Evolutionary conservation across 345 rosid species (phyloP).

Genomic region (Camelina laxa): DNA sequence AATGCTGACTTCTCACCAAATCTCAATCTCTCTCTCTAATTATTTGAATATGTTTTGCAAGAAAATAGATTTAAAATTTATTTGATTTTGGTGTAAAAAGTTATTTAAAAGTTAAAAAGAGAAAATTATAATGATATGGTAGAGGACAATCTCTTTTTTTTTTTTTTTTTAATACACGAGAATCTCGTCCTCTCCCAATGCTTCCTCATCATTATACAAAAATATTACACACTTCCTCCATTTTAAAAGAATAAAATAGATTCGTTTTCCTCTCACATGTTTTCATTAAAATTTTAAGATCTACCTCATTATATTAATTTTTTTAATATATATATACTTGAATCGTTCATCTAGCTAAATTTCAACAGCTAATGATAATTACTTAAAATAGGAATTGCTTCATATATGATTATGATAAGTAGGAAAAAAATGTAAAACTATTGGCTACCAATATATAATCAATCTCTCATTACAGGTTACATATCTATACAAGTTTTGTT

Average conservation of each 20-base stretch:
- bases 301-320: too few species aligned
- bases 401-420: too few species aligned
- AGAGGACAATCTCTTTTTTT: constrained; percentile 27
- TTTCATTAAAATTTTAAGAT: background rate
- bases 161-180: constrained; percentile 29
- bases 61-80: background rate
- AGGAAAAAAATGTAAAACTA: too few species aligned
- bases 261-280: constrained; percentile 28
- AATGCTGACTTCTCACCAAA: constrained; percentile 49
- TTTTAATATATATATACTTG: too few species aligned
- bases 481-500: too few species aligned
- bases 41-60: constrained; percentile 23
- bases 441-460: too few species aligned
- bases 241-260: constrained; percentile 15
- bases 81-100: constrained; percentile 22
- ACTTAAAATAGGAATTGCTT: too few species aligned
- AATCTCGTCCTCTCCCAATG: constrained; percentile 47
- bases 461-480: too few species aligned
- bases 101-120: constrained; percentile 18
- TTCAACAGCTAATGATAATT: too few species aligned
- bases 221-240: background rate
- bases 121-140: constrained; percentile 39
- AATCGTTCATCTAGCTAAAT: too few species aligned
- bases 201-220: constrained; percentile 42
- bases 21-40: constrained; percentile 36